Evolutionary conservation across 2,329 filamentous ascomycete genomes (phyloP).

Genomic region (Amauroascus niger): DNA sequence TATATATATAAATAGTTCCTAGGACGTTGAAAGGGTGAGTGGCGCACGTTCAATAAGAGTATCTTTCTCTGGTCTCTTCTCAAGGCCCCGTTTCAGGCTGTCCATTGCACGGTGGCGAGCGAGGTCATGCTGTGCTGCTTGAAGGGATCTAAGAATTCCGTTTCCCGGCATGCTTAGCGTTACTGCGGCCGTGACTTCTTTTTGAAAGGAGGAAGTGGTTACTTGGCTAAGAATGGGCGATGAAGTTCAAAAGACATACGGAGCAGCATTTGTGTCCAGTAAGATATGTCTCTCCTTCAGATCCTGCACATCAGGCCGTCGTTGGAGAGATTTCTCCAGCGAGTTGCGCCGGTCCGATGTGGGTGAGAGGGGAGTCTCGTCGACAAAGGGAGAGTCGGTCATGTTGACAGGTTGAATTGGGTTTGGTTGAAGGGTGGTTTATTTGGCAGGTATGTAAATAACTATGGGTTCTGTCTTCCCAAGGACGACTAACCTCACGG

Average conservation of each 20-base stretch:
- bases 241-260: slow-evolving; percentile 37
- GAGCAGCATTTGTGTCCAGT: slow-evolving; percentile 56
- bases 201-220: too few relatives aligned
- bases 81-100: slow-evolving; percentile 54
- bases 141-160: slow-evolving; percentile 33
- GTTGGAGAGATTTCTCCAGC: slow-evolving; percentile 60
- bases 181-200: too few relatives aligned
- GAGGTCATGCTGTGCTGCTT: slow-evolving; percentile 53
- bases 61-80: slow-evolving; percentile 57
- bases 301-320: slow-evolving; percentile 57
- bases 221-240: neutral
- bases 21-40: too few relatives aligned
- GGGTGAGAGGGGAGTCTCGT: slow-evolving; percentile 51
- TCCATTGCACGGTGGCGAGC: slow-evolving; percentile 55
- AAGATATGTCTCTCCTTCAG: slow-evolving; percentile 60
- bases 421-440: too few relatives aligned
- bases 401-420: neutral
- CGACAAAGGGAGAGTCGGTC: slow-evolving; percentile 30
- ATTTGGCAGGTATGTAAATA: too few relatives aligned
- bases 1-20: too few relatives aligned
- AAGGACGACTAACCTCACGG: too few relatives aligned
- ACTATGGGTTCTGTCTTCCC: too few relatives aligned
- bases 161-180: neutral
- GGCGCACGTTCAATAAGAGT: slow-evolving; percentile 67
- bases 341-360: slow-evolving; percentile 51